These are phyloP conservation scores for Leishmania aethiopica DNA, from an alignment of 208 protist genomes.

Conservation along the genomic window DNA sequence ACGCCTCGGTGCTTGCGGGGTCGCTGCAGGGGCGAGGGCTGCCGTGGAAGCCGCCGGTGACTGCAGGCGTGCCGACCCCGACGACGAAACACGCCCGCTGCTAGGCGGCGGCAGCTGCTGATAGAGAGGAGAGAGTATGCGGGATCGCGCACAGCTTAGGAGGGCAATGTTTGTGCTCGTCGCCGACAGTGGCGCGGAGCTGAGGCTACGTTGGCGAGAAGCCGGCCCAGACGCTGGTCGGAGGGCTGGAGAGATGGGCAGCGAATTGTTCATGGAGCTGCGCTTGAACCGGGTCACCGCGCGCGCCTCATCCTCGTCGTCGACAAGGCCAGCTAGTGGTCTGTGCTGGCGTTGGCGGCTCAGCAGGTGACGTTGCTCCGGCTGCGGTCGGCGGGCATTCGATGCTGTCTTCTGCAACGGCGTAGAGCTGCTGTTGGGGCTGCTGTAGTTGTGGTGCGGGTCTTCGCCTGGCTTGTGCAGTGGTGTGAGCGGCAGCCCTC, in stretches of 20 bases:
- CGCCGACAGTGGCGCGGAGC: slow-evolving; percentile 5
- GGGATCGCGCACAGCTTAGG: not conserved
- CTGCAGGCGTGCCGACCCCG: not conserved
- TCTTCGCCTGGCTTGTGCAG: not conserved
- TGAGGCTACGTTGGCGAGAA: not conserved
- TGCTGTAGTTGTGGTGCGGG: not conserved
- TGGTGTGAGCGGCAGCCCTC: not conserved
- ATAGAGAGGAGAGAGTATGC: not conserved
- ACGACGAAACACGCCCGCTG: slow-evolving; percentile 6
- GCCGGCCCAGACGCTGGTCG: not conserved
- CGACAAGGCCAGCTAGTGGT: not conserved
- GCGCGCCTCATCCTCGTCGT: slow-evolving; percentile 7
- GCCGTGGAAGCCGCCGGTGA: not conserved
- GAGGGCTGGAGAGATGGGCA: slow-evolving; percentile 1
- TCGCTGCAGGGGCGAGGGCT: not conserved
- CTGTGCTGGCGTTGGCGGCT: slow-evolving; percentile 1
- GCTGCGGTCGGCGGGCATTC: not conserved
- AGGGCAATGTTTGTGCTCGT: not conserved
- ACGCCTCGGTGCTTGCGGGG: slow-evolving; percentile 12
- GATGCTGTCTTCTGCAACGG: not conserved
- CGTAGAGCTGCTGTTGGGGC: too few species aligned
- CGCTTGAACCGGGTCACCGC: not conserved
- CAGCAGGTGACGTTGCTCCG: not conserved
- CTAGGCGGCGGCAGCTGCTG: not conserved
- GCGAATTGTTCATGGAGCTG: slow-evolving; percentile 9